A percentile compares a stretch with the other conserved stretches of the same genome.
These are phyloP conservation scores for Fimicolochytrium jonesii DNA, from an alignment of 192 early-diverging fungal species.

Conservation along the genomic window DNA sequence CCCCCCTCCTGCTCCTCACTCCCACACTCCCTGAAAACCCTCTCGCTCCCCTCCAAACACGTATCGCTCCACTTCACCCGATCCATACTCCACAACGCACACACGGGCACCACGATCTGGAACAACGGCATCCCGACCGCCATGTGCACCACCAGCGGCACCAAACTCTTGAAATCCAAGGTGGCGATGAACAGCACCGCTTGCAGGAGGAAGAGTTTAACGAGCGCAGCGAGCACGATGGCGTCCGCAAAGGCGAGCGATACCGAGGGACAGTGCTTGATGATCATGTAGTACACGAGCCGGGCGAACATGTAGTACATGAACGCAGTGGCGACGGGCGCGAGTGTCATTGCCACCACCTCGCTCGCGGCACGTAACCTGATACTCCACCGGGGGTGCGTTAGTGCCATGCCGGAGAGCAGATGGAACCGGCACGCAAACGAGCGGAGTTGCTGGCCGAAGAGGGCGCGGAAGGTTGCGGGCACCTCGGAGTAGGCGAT, in stretches of 20 bases:
- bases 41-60: neutral
- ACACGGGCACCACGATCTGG: neutral
- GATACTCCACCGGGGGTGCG: neutral
- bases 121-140: slow-evolving; percentile 1
- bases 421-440: neutral
- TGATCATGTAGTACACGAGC: neutral
- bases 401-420: neutral
- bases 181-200: neutral
- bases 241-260: neutral
- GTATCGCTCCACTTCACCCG: slow-evolving; percentile 7
- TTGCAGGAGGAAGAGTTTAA: neutral
- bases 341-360: neutral
- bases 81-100: neutral
- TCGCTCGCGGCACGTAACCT: neutral
- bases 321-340: neutral
- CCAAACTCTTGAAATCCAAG: neutral
- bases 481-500: slow-evolving; percentile 2
- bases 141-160: neutral
- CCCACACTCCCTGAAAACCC: no score
- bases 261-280: neutral
- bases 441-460: neutral
- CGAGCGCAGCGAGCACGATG: neutral
- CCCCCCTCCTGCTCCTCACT: no score
- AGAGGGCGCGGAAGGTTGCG: neutral
- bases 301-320: slow-evolving; percentile 1